Conservation (phyloP, 768 basidiomycete species). For the Suillus ampliporus region DNA sequence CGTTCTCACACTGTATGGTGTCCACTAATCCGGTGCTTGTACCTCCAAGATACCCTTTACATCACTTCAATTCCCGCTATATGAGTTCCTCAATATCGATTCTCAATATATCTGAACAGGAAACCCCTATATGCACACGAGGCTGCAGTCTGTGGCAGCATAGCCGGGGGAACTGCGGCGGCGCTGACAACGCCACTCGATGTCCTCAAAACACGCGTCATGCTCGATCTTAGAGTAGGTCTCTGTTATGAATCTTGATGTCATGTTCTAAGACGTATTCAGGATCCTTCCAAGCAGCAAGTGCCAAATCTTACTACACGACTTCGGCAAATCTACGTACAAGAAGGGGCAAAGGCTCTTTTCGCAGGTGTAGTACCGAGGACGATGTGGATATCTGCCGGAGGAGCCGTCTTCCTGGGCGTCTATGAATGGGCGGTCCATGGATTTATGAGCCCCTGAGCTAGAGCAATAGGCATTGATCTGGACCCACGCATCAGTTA, state of each 20-base stretch:
- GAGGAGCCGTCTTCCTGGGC: slow-evolving; percentile 97
- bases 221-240: slow-evolving; percentile 87
- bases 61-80: slow-evolving; percentile 93
- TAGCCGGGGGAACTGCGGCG: slow-evolving; percentile 91
- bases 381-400: slow-evolving; percentile 95
- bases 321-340: slow-evolving; percentile 65
- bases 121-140: slow-evolving; percentile 71
- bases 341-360: slow-evolving; percentile 76
- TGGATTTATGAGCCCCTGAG: slow-evolving; percentile 43
- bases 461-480: not conserved
- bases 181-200: slow-evolving; percentile 93
- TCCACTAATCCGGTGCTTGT: slow-evolving; percentile 15
- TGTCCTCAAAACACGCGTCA: slow-evolving; percentile 95
- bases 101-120: slow-evolving; percentile 59
- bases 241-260: not conserved
- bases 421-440: slow-evolving; percentile 86
- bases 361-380: slow-evolving; percentile 90
- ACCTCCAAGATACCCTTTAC: slow-evolving; percentile 89
- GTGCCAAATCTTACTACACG: slow-evolving; percentile 62
- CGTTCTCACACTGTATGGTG: not conserved
- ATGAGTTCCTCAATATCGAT: slow-evolving; percentile 81
- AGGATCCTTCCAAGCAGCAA: slow-evolving; percentile 57
- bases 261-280: slow-evolving; percentile 1
- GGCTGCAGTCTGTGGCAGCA: slow-evolving; percentile 87
- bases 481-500: slow-evolving; percentile 15